Percentiles rank a stretch among this genome's conserved stretches.
Evolutionary conservation across 495 filamentous ascomycete genomes (phyloP).

Genomic region (Neurospora sp.): DNA sequence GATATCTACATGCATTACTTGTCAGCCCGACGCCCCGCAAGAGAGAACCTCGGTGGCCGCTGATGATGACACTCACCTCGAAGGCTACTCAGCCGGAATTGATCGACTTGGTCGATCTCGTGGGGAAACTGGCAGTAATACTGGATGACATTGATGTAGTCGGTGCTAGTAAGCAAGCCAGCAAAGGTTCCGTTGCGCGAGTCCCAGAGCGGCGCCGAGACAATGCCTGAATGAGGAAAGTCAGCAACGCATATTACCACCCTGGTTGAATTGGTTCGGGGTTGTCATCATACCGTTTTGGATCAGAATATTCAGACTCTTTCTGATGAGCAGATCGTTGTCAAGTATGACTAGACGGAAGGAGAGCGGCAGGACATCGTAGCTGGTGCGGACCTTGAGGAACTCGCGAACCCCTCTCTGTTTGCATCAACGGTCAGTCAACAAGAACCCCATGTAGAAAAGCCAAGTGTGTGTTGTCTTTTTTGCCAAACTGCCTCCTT

Average conservation of each 20-base stretch:
- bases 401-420: constrained; percentile 90
- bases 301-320: constrained; percentile 91
- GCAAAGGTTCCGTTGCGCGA: constrained; percentile 89
- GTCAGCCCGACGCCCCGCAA: constrained; percentile 5
- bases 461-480: neutral
- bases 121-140: constrained; percentile 99
- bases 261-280: neutral
- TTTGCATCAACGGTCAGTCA: constrained; percentile 9
- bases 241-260: constrained; percentile 7
- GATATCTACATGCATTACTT: constrained; percentile 52
- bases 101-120: constrained; percentile 76
- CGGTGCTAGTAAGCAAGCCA: constrained; percentile 85
- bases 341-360: constrained; percentile 95
- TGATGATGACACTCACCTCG: constrained; percentile 49
- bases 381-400: constrained; percentile 90
- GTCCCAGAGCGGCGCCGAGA: constrained; percentile 97
- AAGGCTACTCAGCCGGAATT: constrained; percentile 88
- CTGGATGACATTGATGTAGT: constrained; percentile 98
- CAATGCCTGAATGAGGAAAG: constrained; percentile 59
- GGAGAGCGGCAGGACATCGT: constrained; percentile 96
- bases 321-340: constrained; percentile 88
- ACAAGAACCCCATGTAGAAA: neutral
- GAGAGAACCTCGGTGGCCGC: neutral
- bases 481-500: neutral
- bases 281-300: constrained; percentile 67